Conservation (phyloP, 2,329 filamentous ascomycete genomes). For the Rutstroemia sp. region DNA sequence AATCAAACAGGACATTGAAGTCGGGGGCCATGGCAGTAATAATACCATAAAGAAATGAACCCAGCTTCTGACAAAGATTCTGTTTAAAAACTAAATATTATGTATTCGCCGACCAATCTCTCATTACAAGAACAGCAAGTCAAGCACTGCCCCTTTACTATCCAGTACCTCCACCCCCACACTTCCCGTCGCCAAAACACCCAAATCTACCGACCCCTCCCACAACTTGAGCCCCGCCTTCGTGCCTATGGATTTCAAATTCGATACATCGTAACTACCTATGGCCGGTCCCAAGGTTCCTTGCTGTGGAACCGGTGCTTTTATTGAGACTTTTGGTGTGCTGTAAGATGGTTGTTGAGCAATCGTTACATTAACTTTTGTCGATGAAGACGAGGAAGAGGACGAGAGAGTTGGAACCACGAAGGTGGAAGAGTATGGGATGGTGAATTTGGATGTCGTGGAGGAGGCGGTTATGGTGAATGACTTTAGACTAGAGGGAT, state of each 20-base stretch:
- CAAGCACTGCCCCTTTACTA: neutral
- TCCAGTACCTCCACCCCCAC: constrained; percentile 7
- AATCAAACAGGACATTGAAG: too few species aligned
- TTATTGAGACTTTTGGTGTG: constrained; percentile 7
- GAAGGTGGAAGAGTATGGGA: constrained; percentile 10
- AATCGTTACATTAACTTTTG: constrained; percentile 11
- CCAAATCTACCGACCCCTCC: constrained; percentile 12
- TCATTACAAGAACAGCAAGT: neutral
- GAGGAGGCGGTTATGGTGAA: constrained; percentile 9
- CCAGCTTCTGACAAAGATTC: too few species aligned
- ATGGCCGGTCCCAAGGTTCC: constrained; percentile 14
- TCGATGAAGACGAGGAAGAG: neutral
- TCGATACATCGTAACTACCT: constrained; percentile 7
- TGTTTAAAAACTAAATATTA: too few species aligned
- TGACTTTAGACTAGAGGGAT: constrained; percentile 7
- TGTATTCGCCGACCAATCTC: too few species aligned
- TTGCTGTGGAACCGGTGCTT: constrained; percentile 14
- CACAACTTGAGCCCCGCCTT: constrained; percentile 15
- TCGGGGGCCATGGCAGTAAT: too few species aligned
- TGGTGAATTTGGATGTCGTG: constrained; percentile 8
- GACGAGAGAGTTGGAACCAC: constrained; percentile 13
- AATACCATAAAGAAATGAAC: too few species aligned
- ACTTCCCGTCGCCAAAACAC: constrained; percentile 8
- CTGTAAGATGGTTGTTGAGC: neutral
- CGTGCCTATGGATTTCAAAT: neutral